Evolutionary conservation across 306 rosid genomes (phyloP).

Genomic region (Castanea mollissima): DNA sequence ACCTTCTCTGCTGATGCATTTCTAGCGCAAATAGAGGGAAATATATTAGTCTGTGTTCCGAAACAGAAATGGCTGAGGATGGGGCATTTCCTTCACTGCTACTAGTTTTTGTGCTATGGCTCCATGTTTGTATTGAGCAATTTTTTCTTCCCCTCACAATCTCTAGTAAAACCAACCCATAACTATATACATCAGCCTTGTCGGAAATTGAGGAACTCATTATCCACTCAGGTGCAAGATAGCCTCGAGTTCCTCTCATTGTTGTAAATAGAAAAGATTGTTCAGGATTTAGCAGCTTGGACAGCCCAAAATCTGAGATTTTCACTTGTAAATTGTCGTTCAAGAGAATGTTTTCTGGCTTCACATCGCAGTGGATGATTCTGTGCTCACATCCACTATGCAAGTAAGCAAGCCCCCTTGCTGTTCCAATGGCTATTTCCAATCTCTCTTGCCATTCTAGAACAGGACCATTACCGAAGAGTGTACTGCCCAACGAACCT

Average conservation of each 20-base stretch:
- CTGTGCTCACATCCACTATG: slow-evolving; percentile 75
- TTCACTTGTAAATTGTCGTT: slow-evolving; percentile 71
- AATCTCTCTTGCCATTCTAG: slow-evolving; percentile 87
- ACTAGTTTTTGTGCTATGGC: slow-evolving; percentile 57
- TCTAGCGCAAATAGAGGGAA: slow-evolving; percentile 79
- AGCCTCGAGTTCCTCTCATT: slow-evolving; percentile 92
- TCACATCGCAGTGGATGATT: slow-evolving; percentile 89
- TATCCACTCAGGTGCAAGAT: slow-evolving; percentile 95
- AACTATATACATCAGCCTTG: slow-evolving; percentile 84
- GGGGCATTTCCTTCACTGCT: slow-evolving; percentile 34
- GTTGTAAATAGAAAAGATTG: slow-evolving; percentile 85
- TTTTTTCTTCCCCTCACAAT: slow-evolving; percentile 79
- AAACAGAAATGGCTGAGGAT: slow-evolving; percentile 53
- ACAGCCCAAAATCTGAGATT: slow-evolving; percentile 92
- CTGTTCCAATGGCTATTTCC: slow-evolving; percentile 82
- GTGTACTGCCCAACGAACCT: slow-evolving; percentile 71
- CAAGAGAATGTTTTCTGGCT: slow-evolving; percentile 89
- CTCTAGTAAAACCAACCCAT: slow-evolving; percentile 89
- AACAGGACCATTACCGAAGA: slow-evolving; percentile 73
- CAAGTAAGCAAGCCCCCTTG: slow-evolving; percentile 88
- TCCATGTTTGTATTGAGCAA: slow-evolving; percentile 47
- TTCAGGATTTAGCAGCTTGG: slow-evolving; percentile 75
- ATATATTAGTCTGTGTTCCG: slow-evolving; percentile 46
- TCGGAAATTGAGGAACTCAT: slow-evolving; percentile 81
- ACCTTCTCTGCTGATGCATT: slow-evolving; percentile 76